Evolutionary conservation across 2,329 filamentous ascomycete genomes (phyloP).

Genomic region (Macrophomina pseudophaseolina): DNA sequence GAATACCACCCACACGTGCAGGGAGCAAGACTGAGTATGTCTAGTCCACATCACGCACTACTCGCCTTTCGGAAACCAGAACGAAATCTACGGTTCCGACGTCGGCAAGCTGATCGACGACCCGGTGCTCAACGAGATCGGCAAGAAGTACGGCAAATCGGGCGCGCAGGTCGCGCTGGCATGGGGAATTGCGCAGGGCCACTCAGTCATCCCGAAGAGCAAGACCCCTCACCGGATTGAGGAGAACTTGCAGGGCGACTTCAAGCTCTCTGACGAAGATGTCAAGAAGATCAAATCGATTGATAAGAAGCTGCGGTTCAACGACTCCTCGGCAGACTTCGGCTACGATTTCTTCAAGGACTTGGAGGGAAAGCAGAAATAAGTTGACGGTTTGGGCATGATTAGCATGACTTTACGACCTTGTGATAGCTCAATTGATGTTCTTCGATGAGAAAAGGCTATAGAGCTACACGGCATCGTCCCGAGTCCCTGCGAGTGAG

Average conservation of each 20-base stretch:
- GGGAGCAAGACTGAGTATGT: constrained; percentile 72
- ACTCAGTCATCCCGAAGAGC: constrained; percentile 81
- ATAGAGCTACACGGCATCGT: too few relatives aligned
- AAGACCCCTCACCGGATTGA: constrained; percentile 36
- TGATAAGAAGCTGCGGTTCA: constrained; percentile 67
- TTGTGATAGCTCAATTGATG: neutral
- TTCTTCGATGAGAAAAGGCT: too few relatives aligned
- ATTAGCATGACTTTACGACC: neutral
- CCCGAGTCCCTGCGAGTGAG: neutral
- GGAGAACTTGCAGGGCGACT: constrained; percentile 53
- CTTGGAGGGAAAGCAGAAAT: constrained; percentile 59
- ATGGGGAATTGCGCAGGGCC: constrained; percentile 82
- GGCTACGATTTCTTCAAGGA: constrained; percentile 64
- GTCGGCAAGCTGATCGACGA: constrained; percentile 68
- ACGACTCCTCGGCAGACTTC: constrained; percentile 62
- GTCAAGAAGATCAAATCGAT: constrained; percentile 52
- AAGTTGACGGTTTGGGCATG: neutral
- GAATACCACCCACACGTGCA: constrained; percentile 67
- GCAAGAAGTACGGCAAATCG: constrained; percentile 73
- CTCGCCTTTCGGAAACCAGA: constrained; percentile 80
- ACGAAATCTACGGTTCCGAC: constrained; percentile 68
- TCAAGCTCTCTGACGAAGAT: constrained; percentile 63
- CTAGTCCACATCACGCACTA: constrained; percentile 81
- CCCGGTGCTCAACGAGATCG: constrained; percentile 69
- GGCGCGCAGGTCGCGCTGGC: constrained; percentile 84